These are phyloP conservation scores for Leccinellum luteum DNA, from an alignment of 768 basidiomycete species.

Conservation along the genomic window DNA sequence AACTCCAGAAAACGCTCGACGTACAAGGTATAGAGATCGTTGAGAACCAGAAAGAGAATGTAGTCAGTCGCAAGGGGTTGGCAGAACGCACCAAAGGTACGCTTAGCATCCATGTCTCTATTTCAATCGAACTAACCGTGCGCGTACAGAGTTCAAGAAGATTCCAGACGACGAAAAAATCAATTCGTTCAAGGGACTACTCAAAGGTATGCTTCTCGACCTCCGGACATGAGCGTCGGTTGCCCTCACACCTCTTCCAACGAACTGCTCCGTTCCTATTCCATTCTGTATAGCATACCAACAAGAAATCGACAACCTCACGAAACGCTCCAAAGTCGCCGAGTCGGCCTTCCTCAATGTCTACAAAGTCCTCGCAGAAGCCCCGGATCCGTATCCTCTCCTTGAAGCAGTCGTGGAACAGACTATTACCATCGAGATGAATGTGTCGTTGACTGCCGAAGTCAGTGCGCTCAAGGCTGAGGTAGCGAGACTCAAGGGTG, in stretches of 20 bases:
- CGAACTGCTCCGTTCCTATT: neutral
- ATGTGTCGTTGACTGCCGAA: constrained; percentile 48
- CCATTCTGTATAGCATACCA: constrained; percentile 72
- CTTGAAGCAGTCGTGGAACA: constrained; percentile 96
- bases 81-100: constrained; percentile 95
- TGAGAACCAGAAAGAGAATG: constrained; percentile 97
- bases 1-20: constrained; percentile 92
- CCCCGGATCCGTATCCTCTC: constrained; percentile 95
- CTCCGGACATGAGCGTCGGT: neutral
- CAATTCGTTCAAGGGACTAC: constrained; percentile 81
- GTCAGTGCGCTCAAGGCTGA: constrained; percentile 74
- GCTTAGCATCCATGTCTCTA: neutral
- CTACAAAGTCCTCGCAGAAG: constrained; percentile 95
- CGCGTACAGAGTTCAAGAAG: constrained; percentile 85
- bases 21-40: constrained; percentile 92
- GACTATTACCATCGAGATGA: constrained; percentile 66
- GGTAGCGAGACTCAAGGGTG: constrained; percentile 67
- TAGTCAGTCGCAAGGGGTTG: constrained; percentile 89
- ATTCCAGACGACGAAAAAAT: constrained; percentile 88
- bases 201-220: constrained; percentile 61
- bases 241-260: neutral
- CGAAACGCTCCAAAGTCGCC: constrained; percentile 85
- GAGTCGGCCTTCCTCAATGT: constrained; percentile 97
- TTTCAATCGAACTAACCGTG: neutral
- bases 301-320: constrained; percentile 92